These are phyloP conservation scores for Chaetomium olivaceum DNA, from an alignment of 2,329 filamentous ascomycete species.

Conservation along the genomic window DNA sequence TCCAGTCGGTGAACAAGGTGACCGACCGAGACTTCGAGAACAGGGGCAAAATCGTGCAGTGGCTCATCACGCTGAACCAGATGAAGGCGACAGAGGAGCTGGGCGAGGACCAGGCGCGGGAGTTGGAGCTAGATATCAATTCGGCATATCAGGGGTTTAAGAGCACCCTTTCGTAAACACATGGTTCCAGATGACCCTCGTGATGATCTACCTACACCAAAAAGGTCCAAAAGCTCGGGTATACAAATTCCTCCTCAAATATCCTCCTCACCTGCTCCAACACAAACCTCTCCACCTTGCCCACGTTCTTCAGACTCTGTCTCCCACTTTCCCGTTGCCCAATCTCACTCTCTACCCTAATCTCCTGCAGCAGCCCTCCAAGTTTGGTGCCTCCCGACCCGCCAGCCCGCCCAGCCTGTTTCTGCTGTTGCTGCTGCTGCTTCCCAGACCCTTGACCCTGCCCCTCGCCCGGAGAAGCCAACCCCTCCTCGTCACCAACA, in stretches of 20 bases:
- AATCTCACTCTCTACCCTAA: conserved; percentile 96
- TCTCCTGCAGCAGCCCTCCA: conserved; percentile 84
- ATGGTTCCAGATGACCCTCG: not conserved
- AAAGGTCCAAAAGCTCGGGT: conserved; percentile 98
- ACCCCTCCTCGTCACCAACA: conserved; percentile 52
- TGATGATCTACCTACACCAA: conserved; percentile 53
- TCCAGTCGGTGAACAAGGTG: conserved; percentile 95
- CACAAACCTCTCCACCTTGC: conserved; percentile 97
- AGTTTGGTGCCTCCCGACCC: conserved; percentile 42
- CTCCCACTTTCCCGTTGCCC: conserved; percentile 87
- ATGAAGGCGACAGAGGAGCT: conserved; percentile 96
- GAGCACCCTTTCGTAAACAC: conserved; percentile 61
- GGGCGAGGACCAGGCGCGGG: conserved; percentile 80
- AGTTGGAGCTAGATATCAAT: conserved; percentile 91
- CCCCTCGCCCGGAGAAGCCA: conserved; percentile 31
- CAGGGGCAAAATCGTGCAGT: conserved; percentile 95
- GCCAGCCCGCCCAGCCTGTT: not conserved
- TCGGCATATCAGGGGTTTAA: conserved; percentile 95
- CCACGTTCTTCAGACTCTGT: conserved; percentile 96
- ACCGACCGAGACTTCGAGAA: conserved; percentile 94
- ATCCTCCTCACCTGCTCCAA: conserved; percentile 94
- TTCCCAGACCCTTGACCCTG: conserved; percentile 12
- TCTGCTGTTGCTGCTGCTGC: conserved; percentile 28
- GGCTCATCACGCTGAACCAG: conserved; percentile 95
- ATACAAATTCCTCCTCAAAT: conserved; percentile 98